Percentiles rank a stretch among this genome's conserved stretches.
phyloP scores from a whole-genome alignment of 768 basidiomycete genomes.

The Amyloporia xantha region DNA sequence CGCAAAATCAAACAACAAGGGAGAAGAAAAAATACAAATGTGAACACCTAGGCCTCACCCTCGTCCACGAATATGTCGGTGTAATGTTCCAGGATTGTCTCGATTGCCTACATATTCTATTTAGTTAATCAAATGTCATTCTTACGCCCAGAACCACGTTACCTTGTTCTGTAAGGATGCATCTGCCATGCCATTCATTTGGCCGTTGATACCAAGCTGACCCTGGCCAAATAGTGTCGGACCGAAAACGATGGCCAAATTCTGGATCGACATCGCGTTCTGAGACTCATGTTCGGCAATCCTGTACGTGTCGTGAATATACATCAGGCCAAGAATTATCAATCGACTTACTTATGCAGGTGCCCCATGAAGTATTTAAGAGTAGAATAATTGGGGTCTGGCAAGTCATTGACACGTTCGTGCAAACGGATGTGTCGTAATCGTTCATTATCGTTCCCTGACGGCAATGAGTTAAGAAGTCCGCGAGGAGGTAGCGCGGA shows the following conservation, averaged over 20 bases:
- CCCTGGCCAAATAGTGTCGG: conserved; percentile 88
- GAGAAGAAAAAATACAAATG: background rate
- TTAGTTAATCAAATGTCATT: background rate
- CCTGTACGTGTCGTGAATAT: conserved; percentile 32
- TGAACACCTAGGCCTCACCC: conserved; percentile 29
- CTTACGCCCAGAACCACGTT: background rate
- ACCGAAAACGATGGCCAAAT: conserved; percentile 94
- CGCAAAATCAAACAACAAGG: conserved; percentile 4
- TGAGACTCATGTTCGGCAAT: conserved; percentile 66
- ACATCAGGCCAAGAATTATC: background rate
- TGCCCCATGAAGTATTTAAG: conserved; percentile 95
- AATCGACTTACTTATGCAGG: conserved; percentile 62
- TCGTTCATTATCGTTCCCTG: conserved; percentile 79
- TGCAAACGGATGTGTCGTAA: conserved; percentile 93
- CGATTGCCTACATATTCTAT: conserved; percentile 60
- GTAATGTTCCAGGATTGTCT: conserved; percentile 92
- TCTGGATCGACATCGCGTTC: conserved; percentile 91
- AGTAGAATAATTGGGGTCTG: conserved; percentile 98
- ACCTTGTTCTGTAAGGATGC: conserved; percentile 70
- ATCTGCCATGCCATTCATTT: conserved; percentile 57
- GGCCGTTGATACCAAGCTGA: conserved; percentile 36
- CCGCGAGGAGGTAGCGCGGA: conserved; percentile 9
- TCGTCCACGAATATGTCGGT: conserved; percentile 97
- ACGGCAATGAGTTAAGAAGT: background rate
- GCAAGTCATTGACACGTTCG: conserved; percentile 95